Evolutionary conservation across 129 eudicot species (phyloP).

Genomic region (Centella asiatica): DNA sequence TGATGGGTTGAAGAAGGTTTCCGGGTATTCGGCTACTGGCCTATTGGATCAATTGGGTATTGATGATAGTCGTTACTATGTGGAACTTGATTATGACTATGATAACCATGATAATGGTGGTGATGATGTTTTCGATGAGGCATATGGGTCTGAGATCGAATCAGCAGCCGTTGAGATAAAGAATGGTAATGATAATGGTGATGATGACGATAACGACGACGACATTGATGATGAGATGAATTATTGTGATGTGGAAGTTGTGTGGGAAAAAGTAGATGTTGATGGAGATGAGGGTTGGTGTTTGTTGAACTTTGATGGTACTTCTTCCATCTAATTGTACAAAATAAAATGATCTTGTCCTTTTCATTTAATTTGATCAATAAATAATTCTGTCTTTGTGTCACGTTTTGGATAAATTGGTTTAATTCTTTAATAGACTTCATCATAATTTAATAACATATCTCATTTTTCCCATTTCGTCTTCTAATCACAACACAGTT

Average conservation of each 20-base stretch:
- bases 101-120: too few relatives aligned
- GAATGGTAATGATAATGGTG: slow-evolving; percentile 9
- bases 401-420: too few relatives aligned
- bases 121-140: too few relatives aligned
- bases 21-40: slow-evolving; percentile 29
- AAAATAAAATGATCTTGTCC: too few relatives aligned
- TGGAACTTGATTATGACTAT: neutral
- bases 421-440: too few relatives aligned
- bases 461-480: too few relatives aligned
- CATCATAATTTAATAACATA: too few relatives aligned
- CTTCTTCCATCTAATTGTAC: too few relatives aligned
- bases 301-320: slow-evolving; percentile 49
- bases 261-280: neutral
- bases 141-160: neutral
- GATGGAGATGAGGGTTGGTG: slow-evolving; percentile 59
- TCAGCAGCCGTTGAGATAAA: neutral
- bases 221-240: slow-evolving; percentile 20
- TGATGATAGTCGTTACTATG: neutral
- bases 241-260: neutral
- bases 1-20: slow-evolving; percentile 18
- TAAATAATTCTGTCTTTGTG: too few relatives aligned
- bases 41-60: slow-evolving; percentile 3
- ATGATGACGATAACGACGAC: too few relatives aligned
- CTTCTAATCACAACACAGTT: too few relatives aligned
- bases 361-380: too few relatives aligned